Conservation (phyloP, 75 land plant species). For the Selaginella moellendorffii region DNA sequence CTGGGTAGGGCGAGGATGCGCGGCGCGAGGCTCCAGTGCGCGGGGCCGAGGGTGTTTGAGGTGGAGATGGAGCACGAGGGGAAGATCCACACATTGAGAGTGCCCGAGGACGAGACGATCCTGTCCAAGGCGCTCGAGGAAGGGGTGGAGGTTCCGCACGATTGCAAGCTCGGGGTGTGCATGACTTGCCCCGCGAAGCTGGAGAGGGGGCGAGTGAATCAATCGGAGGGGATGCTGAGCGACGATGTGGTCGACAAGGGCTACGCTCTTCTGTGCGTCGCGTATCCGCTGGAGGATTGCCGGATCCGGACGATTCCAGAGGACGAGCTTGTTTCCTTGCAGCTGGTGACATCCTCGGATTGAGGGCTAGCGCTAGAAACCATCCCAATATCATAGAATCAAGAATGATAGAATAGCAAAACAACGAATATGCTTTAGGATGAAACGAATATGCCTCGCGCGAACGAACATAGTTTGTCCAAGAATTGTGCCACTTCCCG, state of each 20-base stretch:
- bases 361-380: too few relatives aligned
- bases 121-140: slow-evolving; percentile 55
- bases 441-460: too few relatives aligned
- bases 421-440: too few relatives aligned
- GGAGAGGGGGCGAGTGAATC: slow-evolving; percentile 51
- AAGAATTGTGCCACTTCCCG: too few relatives aligned
- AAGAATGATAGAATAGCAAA: too few relatives aligned
- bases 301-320: slow-evolving; percentile 74
- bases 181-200: slow-evolving; percentile 94
- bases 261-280: slow-evolving; percentile 59
- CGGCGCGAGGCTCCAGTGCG: background rate
- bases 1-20: too few relatives aligned
- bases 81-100: slow-evolving; percentile 36
- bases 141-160: slow-evolving; percentile 65
- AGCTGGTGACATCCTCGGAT: slow-evolving; percentile 76
- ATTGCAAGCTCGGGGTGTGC: slow-evolving; percentile 93
- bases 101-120: slow-evolving; percentile 60
- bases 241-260: slow-evolving; percentile 82
- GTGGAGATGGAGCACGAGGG: slow-evolving; percentile 71
- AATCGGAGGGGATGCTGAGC: slow-evolving; percentile 86
- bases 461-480: too few relatives aligned
- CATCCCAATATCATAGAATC: too few relatives aligned
- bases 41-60: slow-evolving; percentile 19
- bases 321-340: slow-evolving; percentile 79
- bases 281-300: slow-evolving; percentile 76